A percentile compares a stretch with the other conserved stretches of the same genome.
phyloP scores from a whole-genome alignment of 1,139 yeast species.

The Yamadazyma mexicana region DNA sequence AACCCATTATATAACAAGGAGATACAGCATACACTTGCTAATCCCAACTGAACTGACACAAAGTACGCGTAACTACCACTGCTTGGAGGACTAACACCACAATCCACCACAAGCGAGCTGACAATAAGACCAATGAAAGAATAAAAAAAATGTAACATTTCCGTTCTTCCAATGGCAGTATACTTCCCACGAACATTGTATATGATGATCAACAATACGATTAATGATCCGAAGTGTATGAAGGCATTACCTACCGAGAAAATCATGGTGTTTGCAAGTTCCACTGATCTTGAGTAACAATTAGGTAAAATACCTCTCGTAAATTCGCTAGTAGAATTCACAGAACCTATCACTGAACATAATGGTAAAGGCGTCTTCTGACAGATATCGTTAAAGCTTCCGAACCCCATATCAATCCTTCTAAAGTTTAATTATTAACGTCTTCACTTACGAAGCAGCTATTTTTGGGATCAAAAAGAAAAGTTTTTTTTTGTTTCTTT shows the following conservation, averaged over 20 bases:
- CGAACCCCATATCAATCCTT: slow-evolving; percentile 48
- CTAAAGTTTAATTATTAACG: neutral
- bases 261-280: slow-evolving; percentile 85
- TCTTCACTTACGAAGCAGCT: neutral
- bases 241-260: slow-evolving; percentile 91
- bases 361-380: slow-evolving; percentile 71
- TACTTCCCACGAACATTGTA: slow-evolving; percentile 79
- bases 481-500: neutral
- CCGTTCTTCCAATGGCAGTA: slow-evolving; percentile 91
- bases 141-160: slow-evolving; percentile 76
- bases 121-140: slow-evolving; percentile 57
- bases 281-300: slow-evolving; percentile 86
- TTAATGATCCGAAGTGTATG: slow-evolving; percentile 73
- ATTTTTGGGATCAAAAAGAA: slow-evolving; percentile 1
- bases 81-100: slow-evolving; percentile 91
- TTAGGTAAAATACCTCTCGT: slow-evolving; percentile 63
- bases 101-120: slow-evolving; percentile 74
- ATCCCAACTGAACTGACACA: slow-evolving; percentile 77
- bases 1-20: slow-evolving; percentile 72
- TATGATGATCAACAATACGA: slow-evolving; percentile 67
- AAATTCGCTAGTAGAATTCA: slow-evolving; percentile 28
- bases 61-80: slow-evolving; percentile 73
- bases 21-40: slow-evolving; percentile 70
- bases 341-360: slow-evolving; percentile 62
- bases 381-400: slow-evolving; percentile 71